A percentile compares a stretch with the other conserved stretches of the same genome.
phyloP scores from a whole-genome alignment of 441 rosid species.

The Melianthus villosus region DNA sequence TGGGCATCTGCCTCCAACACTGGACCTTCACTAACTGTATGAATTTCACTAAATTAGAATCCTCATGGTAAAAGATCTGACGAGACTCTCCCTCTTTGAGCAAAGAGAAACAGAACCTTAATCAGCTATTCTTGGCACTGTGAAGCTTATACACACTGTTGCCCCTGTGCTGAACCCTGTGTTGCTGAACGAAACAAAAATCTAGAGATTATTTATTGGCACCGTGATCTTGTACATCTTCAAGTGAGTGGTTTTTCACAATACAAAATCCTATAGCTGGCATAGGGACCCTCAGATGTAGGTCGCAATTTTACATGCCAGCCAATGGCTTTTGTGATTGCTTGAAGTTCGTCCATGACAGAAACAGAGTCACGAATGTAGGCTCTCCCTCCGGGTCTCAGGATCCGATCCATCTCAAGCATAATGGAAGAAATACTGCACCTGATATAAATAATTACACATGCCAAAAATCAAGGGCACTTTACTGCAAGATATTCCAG shows the following conservation, averaged over 20 bases:
- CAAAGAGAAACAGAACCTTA: too few species aligned
- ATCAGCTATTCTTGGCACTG: too few species aligned
- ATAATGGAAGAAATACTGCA: conserved; percentile 36
- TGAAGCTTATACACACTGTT: too few species aligned
- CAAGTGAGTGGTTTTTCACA: conserved; percentile 41
- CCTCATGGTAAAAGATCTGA: too few species aligned
- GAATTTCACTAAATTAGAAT: too few species aligned
- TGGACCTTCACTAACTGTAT: too few species aligned
- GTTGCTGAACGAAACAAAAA: too few species aligned
- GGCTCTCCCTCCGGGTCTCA: conserved; percentile 36
- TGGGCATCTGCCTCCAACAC: too few species aligned
- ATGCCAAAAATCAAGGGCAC: neutral
- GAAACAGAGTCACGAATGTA: conserved; percentile 33
- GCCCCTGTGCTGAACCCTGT: too few species aligned
- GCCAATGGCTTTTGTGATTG: conserved; percentile 25
- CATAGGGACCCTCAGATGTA: conserved; percentile 37
- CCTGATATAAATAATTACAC: conserved; percentile 13
- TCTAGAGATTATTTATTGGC: too few species aligned
- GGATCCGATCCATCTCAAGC: conserved; percentile 43
- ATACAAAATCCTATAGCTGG: conserved; percentile 35
- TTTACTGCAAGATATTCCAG: neutral
- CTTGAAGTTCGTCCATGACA: conserved; percentile 29
- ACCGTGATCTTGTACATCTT: too few species aligned
- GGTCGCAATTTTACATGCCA: conserved; percentile 24
- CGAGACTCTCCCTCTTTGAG: too few species aligned